Evolutionary conservation across 2,329 filamentous ascomycete species (phyloP).

Genomic region (Aspergillus sergii): DNA sequence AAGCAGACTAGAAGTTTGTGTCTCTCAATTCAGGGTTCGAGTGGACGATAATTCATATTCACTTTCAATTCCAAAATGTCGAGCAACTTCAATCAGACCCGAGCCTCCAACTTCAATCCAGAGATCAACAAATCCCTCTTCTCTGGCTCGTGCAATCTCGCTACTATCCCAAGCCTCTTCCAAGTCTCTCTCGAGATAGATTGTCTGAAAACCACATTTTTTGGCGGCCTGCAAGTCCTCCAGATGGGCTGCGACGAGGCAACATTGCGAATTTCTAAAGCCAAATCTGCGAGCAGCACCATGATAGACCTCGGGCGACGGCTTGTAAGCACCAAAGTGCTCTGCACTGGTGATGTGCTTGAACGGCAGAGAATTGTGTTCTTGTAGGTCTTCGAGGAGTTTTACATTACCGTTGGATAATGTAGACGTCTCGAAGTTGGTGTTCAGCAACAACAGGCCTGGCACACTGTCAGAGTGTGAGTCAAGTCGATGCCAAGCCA

Average conservation of each 20-base stretch:
- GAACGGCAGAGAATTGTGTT: constrained; percentile 26
- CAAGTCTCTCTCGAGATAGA: not conserved
- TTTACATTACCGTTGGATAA: constrained; percentile 71
- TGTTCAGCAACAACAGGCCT: constrained; percentile 60
- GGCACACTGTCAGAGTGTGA: constrained; percentile 65
- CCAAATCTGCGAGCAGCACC: constrained; percentile 64
- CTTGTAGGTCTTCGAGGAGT: constrained; percentile 64
- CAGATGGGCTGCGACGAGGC: constrained; percentile 64
- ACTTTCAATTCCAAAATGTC: constrained; percentile 16
- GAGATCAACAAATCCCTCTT: constrained; percentile 62
- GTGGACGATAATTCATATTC: not conserved
- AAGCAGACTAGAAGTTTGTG: no score
- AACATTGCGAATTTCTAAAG: constrained; percentile 61
- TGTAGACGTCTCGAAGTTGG: constrained; percentile 61
- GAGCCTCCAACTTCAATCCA: constrained; percentile 12
- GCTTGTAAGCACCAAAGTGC: constrained; percentile 73
- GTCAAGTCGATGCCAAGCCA: constrained; percentile 70
- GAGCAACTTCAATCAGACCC: constrained; percentile 22
- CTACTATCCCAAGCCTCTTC: constrained; percentile 32
- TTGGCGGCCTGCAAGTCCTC: not conserved
- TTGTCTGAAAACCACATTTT: not conserved
- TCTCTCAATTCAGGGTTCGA: no score
- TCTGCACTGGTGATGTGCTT: constrained; percentile 65
- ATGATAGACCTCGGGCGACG: constrained; percentile 65
- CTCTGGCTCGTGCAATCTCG: constrained; percentile 54